These are phyloP conservation scores for Populus euphratica DNA, from an alignment of 345 rosid genomes.

Conservation along the genomic window DNA sequence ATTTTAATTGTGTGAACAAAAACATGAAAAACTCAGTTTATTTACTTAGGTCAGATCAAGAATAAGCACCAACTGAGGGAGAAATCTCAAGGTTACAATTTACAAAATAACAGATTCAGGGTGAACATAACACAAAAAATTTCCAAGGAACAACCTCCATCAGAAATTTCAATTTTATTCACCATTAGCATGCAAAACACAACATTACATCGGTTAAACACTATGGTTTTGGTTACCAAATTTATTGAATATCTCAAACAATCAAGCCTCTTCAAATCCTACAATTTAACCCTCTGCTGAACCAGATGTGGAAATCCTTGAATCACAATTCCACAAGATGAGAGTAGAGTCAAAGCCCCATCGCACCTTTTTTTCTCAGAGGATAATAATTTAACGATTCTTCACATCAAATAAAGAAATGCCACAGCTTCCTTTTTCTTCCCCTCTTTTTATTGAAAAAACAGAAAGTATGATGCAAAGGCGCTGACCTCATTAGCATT, in stretches of 20 bases:
- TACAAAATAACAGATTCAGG: neutral
- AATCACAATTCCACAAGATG: too few species aligned
- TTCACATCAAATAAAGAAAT: neutral
- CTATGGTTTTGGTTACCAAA: too few species aligned
- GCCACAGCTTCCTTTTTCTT: neutral
- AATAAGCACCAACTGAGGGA: neutral
- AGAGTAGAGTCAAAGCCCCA: too few species aligned
- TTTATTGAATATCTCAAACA: too few species aligned
- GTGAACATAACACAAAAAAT: too few species aligned
- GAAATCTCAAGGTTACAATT: neutral
- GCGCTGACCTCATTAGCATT: conserved; percentile 90
- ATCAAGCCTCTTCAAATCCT: too few species aligned
- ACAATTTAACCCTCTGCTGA: too few species aligned
- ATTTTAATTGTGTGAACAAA: neutral
- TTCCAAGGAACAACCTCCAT: too few species aligned
- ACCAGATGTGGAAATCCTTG: too few species aligned
- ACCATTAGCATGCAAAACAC: too few species aligned
- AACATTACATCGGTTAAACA: neutral
- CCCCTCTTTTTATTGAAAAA: neutral
- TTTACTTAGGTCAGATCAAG: neutral
- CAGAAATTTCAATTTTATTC: too few species aligned
- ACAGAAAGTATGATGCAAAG: neutral
- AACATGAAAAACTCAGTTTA: neutral
- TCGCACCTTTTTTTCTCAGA: neutral
- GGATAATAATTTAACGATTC: too few species aligned